Evolutionary conservation across 106 monocot species (phyloP).

Genomic region (Agapanthus africanus): DNA sequence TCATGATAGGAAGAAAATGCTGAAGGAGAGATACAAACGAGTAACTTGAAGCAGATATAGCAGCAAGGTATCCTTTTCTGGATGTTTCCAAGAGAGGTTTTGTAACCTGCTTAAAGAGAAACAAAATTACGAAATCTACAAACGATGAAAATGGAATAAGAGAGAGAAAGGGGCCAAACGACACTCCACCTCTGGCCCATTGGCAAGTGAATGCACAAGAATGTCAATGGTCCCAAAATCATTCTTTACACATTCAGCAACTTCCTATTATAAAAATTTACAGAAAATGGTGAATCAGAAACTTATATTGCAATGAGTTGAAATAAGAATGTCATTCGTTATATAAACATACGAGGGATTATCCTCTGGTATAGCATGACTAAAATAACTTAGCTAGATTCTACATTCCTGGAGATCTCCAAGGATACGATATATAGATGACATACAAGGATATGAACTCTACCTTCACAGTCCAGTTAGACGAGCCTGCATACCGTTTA

Average conservation of each 20-base stretch:
- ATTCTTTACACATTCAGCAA: slow-evolving; percentile 70
- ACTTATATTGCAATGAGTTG: too few relatives aligned
- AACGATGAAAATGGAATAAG: not conserved
- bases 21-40: slow-evolving; percentile 79
- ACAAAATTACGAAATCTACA: not conserved
- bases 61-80: slow-evolving; percentile 91
- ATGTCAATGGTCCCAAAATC: slow-evolving; percentile 93
- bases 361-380: too few relatives aligned
- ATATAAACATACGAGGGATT: too few relatives aligned
- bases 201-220: slow-evolving; percentile 91
- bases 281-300: too few relatives aligned
- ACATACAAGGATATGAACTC: too few relatives aligned
- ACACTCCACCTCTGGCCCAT: slow-evolving; percentile 74
- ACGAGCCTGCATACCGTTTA: slow-evolving; percentile 73
- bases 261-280: too few relatives aligned
- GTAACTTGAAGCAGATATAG: slow-evolving; percentile 95
- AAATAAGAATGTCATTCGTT: too few relatives aligned
- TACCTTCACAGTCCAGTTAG: slow-evolving; percentile 95
- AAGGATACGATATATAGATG: too few relatives aligned
- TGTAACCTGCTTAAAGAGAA: slow-evolving; percentile 45
- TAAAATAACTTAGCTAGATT: too few relatives aligned
- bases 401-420: too few relatives aligned
- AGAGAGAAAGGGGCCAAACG: too few relatives aligned
- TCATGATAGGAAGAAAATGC: slow-evolving; percentile 98
- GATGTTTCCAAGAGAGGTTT: slow-evolving; percentile 93